phyloP scores from a whole-genome alignment of 1,284 basidiomycete genomes.

The Mycocalia duriaeana region DNA sequence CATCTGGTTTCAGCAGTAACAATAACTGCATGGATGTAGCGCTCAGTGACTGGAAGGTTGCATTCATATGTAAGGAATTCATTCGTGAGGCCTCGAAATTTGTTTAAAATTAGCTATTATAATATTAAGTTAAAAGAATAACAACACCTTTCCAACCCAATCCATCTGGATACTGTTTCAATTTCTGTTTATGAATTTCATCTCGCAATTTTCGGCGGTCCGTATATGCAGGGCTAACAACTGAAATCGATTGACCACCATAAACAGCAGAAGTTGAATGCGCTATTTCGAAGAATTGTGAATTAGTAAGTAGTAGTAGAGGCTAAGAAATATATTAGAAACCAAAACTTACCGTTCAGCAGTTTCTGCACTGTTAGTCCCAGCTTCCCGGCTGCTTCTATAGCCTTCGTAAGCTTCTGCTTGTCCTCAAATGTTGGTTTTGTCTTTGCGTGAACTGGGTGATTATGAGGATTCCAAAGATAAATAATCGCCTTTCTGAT shows the following conservation, averaged over 20 bases:
- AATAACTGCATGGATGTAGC: not conserved
- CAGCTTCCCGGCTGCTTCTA: conserved; percentile 3
- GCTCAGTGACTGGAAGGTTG: not conserved
- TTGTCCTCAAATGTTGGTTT: not conserved
- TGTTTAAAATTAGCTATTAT: too few species aligned
- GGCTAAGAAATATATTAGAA: not conserved
- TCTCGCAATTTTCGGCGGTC: not conserved
- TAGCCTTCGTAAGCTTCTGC: not conserved
- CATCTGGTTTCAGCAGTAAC: not conserved
- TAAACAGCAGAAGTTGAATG: not conserved
- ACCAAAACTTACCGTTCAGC: not conserved
- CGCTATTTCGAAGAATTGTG: not conserved
- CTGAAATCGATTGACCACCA: not conserved
- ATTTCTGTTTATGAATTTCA: not conserved
- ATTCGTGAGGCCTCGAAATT: not conserved
- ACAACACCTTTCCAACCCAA: not conserved
- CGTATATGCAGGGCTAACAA: not conserved
- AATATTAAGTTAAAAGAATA: too few species aligned
- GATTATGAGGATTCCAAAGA: not conserved
- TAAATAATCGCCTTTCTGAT: not conserved
- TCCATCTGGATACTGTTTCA: not conserved
- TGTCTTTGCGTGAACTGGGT: not conserved
- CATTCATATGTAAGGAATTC: not conserved
- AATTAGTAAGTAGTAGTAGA: not conserved
- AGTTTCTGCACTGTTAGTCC: not conserved